These are phyloP conservation scores for Gossypium davidsonii DNA, from an alignment of 441 rosid genomes.

Conservation along the genomic window DNA sequence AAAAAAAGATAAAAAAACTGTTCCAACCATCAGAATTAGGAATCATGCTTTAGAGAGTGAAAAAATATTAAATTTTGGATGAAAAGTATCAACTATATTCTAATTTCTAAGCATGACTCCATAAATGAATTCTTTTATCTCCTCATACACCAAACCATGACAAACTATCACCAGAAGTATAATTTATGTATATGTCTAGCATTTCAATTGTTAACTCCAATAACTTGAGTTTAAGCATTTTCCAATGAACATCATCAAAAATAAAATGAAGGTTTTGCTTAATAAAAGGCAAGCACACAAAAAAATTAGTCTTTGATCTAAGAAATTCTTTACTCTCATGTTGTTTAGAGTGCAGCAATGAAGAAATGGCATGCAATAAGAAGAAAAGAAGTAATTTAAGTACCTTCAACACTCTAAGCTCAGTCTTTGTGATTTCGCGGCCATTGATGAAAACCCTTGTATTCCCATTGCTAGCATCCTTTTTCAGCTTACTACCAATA, in stretches of 20 bases:
- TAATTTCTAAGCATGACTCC: not conserved
- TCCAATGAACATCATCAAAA: not conserved
- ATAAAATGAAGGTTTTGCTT: not conserved
- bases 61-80: not conserved
- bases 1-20: not conserved
- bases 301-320: not conserved
- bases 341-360: not conserved
- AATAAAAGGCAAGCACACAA: not conserved
- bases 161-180: not conserved
- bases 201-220: not conserved
- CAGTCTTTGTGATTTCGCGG: constrained; percentile 49
- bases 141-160: not conserved
- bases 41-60: not conserved
- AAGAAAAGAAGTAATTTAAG: not conserved
- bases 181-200: not conserved
- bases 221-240: not conserved
- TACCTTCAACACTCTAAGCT: constrained; percentile 38
- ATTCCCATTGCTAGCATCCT: constrained; percentile 46
- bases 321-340: not conserved
- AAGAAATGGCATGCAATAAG: not conserved
- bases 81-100: not conserved
- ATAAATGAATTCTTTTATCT: not conserved
- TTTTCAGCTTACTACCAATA: constrained; percentile 40
- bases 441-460: constrained; percentile 52
- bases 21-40: not conserved